phyloP scores from a whole-genome alignment of 2,329 filamentous ascomycete species.

The Colletotrichum lentis region DNA sequence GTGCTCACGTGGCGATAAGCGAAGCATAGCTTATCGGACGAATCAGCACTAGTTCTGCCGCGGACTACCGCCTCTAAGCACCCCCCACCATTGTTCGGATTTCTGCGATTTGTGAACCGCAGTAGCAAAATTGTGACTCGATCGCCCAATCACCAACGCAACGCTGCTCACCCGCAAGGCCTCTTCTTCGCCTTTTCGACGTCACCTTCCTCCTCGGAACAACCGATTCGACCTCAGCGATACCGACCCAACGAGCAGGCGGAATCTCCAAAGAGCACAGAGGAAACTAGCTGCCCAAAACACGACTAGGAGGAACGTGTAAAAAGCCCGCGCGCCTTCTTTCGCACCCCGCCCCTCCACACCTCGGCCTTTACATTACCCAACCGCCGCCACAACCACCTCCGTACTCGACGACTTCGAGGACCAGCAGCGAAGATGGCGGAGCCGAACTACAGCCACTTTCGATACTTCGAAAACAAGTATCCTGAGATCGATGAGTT shows the following conservation, averaged over 20 bases:
- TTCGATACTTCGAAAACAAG: constrained; percentile 95
- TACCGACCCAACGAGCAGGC: constrained; percentile 29
- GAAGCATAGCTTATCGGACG: constrained; percentile 29
- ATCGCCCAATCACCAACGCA: constrained; percentile 41
- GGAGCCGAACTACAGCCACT: constrained; percentile 78
- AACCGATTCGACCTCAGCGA: constrained; percentile 13
- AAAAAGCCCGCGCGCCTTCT: constrained; percentile 39
- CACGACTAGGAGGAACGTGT: constrained; percentile 19
- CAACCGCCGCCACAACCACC: constrained; percentile 37
- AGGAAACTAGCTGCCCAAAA: constrained; percentile 28
- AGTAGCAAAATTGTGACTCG: constrained; percentile 57
- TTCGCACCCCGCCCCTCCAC: constrained; percentile 45
- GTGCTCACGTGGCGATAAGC: constrained; percentile 38
- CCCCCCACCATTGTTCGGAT: constrained; percentile 51
- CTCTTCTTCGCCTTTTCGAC: constrained; percentile 23
- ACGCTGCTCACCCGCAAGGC: constrained; percentile 24
- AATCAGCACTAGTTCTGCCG: constrained; percentile 45
- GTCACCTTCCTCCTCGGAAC: constrained; percentile 14
- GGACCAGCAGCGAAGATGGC: constrained; percentile 75
- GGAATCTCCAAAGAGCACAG: constrained; percentile 28
- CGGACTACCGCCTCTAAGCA: constrained; percentile 46
- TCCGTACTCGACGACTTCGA: constrained; percentile 39
- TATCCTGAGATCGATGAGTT: constrained; percentile 99
- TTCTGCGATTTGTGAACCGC: constrained; percentile 42
- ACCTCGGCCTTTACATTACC: constrained; percentile 38